Base-by-base conservation (phyloP, 2,329 filamentous ascomycete species). In the Stagonosporopsis tanaceti region DNA sequence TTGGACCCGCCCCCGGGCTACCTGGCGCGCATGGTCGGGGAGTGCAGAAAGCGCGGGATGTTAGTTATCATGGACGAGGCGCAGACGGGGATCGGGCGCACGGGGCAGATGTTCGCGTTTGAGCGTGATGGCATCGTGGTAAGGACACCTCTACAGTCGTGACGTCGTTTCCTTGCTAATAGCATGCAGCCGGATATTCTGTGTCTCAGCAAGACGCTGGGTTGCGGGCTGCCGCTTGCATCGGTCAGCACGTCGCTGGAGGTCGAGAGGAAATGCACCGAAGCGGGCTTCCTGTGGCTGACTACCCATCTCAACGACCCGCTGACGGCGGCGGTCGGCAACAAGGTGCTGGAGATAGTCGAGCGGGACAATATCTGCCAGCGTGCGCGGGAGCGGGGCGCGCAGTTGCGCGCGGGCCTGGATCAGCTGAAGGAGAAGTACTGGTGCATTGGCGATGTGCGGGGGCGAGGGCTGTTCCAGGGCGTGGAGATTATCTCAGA, bases 1-100 rank as follows among this genome's bases (percentile, higher is more conserved):
- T 76, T 85, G 30, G 82, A 84, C 1, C 78, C 87, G 0, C 87
- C 87, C 0, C 55, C 71, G 0, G 87, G 87, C 0, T 90, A 89
- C 59, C 76, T 89, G 20, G 78, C 78, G 50, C 81, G 81, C 0
- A 75, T 89, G 65, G 84, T 83, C 60, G 67, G 70, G 14, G 79
- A 76, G 30, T 77, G 76, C 50, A 61, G 67, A 24, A 64, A 61
- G 28, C 63, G 73, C 25, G 61, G 60, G 4, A 78, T 77, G 73
- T 62, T 77, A 1, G 57, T 77, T 14, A 76, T 77, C 40, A 57
- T 76, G 5, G 74, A 77, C 50, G 75, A 78, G 55, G 75, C 75
- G 5, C 75, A 77, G 51, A 77, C 75, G 0, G 74, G 61, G 3
- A 57, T 77, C 5, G 76, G 75, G 4, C 61, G 73, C 30, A 68